These are phyloP conservation scores for Talaromyces piceae DNA, from an alignment of 2,329 filamentous ascomycete species.

Conservation along the genomic window DNA sequence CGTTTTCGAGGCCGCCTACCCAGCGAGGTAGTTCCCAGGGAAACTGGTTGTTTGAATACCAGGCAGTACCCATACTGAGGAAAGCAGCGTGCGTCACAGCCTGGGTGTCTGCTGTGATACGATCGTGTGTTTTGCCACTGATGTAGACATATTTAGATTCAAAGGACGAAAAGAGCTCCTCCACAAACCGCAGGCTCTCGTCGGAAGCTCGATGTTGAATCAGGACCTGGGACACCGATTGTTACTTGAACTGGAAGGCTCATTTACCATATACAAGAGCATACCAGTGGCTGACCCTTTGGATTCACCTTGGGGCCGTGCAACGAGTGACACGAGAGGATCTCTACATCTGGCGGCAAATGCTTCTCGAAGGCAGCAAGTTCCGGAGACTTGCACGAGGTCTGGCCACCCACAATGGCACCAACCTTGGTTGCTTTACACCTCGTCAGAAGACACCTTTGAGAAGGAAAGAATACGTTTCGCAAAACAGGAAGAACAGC, in stretches of 20 bases:
- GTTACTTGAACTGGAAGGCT: conserved; percentile 12
- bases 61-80: conserved; percentile 93
- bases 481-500: conserved; percentile 5
- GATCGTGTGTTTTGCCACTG: conserved; percentile 80
- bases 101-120: conserved; percentile 96
- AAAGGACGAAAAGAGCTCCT: conserved; percentile 74
- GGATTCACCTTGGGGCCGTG: conserved; percentile 89
- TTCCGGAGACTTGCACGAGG: conserved; percentile 95
- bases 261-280: conserved; percentile 10
- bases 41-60: conserved; percentile 91
- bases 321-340: conserved; percentile 92
- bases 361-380: conserved; percentile 87
- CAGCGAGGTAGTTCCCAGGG: conserved; percentile 97
- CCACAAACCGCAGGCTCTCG: conserved; percentile 67
- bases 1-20: conserved; percentile 94
- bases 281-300: conserved; percentile 78
- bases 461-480: not conserved
- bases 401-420: conserved; percentile 94
- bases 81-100: conserved; percentile 97
- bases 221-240: conserved; percentile 50
- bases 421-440: conserved; percentile 78
- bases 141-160: conserved; percentile 81
- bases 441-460: conserved; percentile 18
- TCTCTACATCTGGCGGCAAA: conserved; percentile 80
- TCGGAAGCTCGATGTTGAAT: conserved; percentile 87